Evolutionary conservation across 371 early-diverging fungal genomes (phyloP).

Genomic region (Apophysomyces variabilis): DNA sequence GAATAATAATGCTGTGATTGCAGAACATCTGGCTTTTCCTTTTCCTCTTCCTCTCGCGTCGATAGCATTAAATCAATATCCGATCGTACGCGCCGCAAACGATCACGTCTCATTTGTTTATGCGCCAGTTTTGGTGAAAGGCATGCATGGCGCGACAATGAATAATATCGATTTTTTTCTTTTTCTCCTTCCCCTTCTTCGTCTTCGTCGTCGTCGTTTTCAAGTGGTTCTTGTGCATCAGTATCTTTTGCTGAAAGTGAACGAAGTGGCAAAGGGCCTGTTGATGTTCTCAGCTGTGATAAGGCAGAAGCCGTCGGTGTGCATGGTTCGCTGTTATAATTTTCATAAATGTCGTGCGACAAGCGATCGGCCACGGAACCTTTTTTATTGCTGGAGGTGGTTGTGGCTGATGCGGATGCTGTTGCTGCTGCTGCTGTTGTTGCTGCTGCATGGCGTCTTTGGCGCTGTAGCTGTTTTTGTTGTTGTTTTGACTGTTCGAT

Average conservation of each 20-base stretch:
- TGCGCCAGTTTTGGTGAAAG: no score
- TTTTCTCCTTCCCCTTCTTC: neutral
- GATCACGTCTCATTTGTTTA: neutral
- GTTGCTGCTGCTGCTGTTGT: neutral
- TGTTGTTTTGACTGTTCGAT: slow-evolving; percentile 2
- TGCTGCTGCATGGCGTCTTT: neutral
- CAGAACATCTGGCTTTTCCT: neutral
- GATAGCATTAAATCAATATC: slow-evolving; percentile 10
- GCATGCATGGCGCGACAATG: no score
- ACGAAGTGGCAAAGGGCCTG: neutral
- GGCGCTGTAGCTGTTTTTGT: neutral
- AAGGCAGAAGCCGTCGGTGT: neutral
- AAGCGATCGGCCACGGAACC: neutral
- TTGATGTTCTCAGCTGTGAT: neutral
- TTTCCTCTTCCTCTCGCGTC: neutral
- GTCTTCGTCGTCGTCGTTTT: no score
- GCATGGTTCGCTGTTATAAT: neutral
- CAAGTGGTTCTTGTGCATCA: no score
- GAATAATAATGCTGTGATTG: neutral
- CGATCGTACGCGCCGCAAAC: slow-evolving; percentile 25
- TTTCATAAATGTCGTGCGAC: neutral
- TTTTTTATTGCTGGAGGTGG: no score
- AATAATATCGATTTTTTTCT: neutral
- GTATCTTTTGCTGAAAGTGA: neutral
- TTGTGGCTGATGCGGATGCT: no score